A percentile compares a stretch with the other conserved stretches of the same genome.
These are phyloP conservation scores for Globisporangium sylvaticum DNA, from an alignment of 352 stramenopile genomes.

Conservation along the genomic window DNA sequence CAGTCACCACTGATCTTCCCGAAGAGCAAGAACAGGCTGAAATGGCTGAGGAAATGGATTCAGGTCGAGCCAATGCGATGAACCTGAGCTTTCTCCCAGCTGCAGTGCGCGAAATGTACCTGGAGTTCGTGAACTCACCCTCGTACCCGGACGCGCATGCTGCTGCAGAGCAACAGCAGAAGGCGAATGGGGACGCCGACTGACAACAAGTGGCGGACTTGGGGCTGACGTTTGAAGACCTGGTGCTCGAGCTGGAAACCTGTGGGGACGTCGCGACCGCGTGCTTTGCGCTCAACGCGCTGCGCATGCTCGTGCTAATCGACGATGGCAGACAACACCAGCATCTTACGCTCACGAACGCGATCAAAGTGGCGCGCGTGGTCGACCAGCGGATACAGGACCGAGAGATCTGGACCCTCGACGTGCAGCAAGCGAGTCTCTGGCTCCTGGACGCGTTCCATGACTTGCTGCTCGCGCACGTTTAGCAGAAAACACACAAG, in stretches of 20 bases:
- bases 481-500: background rate
- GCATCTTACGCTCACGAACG: slow-evolving; percentile 28
- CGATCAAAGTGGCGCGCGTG: slow-evolving; percentile 30
- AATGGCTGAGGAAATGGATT: slow-evolving; percentile 1
- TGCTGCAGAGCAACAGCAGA: background rate
- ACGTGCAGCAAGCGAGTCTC: slow-evolving; percentile 28
- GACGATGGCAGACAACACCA: slow-evolving; percentile 13
- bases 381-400: slow-evolving; percentile 41
- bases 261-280: slow-evolving; percentile 26
- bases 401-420: slow-evolving; percentile 29
- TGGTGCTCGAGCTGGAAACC: slow-evolving; percentile 41
- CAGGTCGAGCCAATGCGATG: background rate
- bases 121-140: slow-evolving; percentile 11
- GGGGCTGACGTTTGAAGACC: slow-evolving; percentile 34
- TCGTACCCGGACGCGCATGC: slow-evolving; percentile 2
- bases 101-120: slow-evolving; percentile 33
- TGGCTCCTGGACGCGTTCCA: slow-evolving; percentile 40
- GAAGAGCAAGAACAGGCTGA: slow-evolving; percentile 11
- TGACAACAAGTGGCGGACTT: slow-evolving; percentile 26
- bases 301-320: slow-evolving; percentile 27
- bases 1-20: slow-evolving; percentile 15
- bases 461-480: slow-evolving; percentile 21
- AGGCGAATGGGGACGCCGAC: slow-evolving; percentile 4
- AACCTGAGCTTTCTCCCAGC: slow-evolving; percentile 46
- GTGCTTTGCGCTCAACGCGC: slow-evolving; percentile 34